Conservation (phyloP, 495 filamentous ascomycete genomes). For the Podospora pseudoanserina region DNA sequence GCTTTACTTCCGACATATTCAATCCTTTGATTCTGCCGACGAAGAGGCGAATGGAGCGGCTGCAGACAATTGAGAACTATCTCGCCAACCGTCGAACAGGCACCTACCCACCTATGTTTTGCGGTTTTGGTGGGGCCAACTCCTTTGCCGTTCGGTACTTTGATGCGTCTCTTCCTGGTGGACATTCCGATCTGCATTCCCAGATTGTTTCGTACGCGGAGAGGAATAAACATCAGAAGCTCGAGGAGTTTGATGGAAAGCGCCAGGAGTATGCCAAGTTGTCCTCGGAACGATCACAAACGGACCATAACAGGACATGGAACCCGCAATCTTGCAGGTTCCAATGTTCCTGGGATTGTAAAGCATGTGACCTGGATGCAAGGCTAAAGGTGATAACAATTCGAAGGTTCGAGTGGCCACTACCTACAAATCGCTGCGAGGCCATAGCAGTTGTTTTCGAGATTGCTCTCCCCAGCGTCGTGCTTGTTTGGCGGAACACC, state of each 20-base stretch:
- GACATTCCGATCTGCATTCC: constrained; percentile 39
- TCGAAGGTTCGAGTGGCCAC: constrained; percentile 58
- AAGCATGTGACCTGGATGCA: constrained; percentile 26
- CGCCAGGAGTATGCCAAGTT: constrained; percentile 15
- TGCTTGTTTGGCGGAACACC: constrained; percentile 53
- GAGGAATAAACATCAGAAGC: constrained; percentile 36
- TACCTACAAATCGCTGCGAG: constrained; percentile 38
- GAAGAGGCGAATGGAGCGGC: constrained; percentile 48
- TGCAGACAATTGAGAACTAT: constrained; percentile 50
- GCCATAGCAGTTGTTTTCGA: constrained; percentile 57
- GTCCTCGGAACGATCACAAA: not conserved
- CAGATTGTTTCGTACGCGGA: constrained; percentile 42
- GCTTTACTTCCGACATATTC: constrained; percentile 43
- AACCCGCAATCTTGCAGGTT: accelerated
- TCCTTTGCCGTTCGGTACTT: constrained; percentile 57
- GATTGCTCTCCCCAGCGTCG: constrained; percentile 42
- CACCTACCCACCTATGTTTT: constrained; percentile 35
- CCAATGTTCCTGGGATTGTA: constrained; percentile 41
- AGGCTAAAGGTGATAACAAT: constrained; percentile 40
- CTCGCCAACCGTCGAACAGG: constrained; percentile 30
- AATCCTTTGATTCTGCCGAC: constrained; percentile 48
- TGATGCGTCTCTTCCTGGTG: constrained; percentile 34
- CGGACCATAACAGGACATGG: not conserved
- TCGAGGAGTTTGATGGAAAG: constrained; percentile 36
- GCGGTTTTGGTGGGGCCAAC: constrained; percentile 17